A percentile compares a stretch with the other conserved stretches of the same genome.
phyloP scores from a whole-genome alignment of 164 flowering plant genomes.

The Houttuynia cordata region DNA sequence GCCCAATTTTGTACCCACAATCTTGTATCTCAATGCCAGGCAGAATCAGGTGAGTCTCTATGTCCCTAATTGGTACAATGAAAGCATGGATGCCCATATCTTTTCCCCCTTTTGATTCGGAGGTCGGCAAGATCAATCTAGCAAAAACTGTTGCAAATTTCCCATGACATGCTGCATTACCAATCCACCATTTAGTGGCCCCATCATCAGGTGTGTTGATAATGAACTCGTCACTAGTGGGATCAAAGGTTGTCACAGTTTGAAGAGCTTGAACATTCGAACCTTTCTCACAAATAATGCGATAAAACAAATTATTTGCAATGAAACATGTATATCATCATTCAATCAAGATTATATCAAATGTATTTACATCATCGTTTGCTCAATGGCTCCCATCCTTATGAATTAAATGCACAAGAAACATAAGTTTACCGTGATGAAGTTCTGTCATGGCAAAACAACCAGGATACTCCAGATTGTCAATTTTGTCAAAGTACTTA shows the following conservation, averaged over 20 bases:
- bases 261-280: constrained; percentile 97
- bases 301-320: not conserved
- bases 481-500: constrained; percentile 76
- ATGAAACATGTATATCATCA: too few species aligned
- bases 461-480: constrained; percentile 74
- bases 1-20: constrained; percentile 93
- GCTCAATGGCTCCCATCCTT: not conserved
- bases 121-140: constrained; percentile 60
- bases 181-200: constrained; percentile 99
- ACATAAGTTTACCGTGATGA: constrained; percentile 64
- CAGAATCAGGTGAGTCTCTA: constrained; percentile 57
- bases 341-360: too few species aligned
- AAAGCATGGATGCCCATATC: constrained; percentile 99
- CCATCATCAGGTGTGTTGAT: constrained; percentile 93
- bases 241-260: constrained; percentile 76
- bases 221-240: constrained; percentile 65
- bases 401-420: not conserved
- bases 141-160: constrained; percentile 97
- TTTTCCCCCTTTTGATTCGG: constrained; percentile 44
- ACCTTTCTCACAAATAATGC: constrained; percentile 31
- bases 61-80: constrained; percentile 88
- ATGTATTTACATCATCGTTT: not conserved
- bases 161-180: constrained; percentile 94
- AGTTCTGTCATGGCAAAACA: constrained; percentile 99
- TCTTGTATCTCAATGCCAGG: constrained; percentile 91